Percentiles rank a stretch among this genome's conserved stretches.
phyloP scores from a whole-genome alignment of 345 rosid species.

The Draba incana region DNA sequence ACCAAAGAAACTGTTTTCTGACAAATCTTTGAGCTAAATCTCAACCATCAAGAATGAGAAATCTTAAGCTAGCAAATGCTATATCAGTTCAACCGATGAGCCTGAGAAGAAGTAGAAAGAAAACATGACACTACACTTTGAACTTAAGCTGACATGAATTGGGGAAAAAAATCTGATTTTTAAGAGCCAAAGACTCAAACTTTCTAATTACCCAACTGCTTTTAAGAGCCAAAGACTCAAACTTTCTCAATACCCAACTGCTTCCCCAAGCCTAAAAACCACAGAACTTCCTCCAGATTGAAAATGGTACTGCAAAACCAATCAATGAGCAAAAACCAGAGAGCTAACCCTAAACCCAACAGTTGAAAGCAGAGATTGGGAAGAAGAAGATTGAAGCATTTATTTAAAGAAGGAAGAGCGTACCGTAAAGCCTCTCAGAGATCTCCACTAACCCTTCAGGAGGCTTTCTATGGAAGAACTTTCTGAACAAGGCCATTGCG shows the following conservation, averaged over 20 bases:
- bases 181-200: constrained; percentile 12
- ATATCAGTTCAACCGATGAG: background rate
- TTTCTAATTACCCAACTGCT: constrained; percentile 24
- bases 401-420: constrained; percentile 11
- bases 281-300: too few relatives aligned
- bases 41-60: background rate
- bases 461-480: constrained; percentile 69
- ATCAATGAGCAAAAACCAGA: too few relatives aligned
- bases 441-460: constrained; percentile 84
- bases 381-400: too few relatives aligned
- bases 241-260: constrained; percentile 29
- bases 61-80: constrained; percentile 23
- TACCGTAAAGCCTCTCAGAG: constrained; percentile 85
- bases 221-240: background rate
- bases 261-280: too few relatives aligned
- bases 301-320: too few relatives aligned
- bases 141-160: background rate
- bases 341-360: constrained; percentile 23
- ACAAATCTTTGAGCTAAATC: background rate
- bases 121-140: background rate
- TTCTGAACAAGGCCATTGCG: constrained; percentile 72
- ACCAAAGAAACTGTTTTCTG: constrained; percentile 3
- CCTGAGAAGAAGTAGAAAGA: background rate
- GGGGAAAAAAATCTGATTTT: background rate
- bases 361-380: constrained; percentile 17